A percentile compares a stretch with the other conserved stretches of the same genome.
These are phyloP conservation scores for Mycena galericulata DNA, from an alignment of 768 basidiomycete species.

Conservation along the genomic window DNA sequence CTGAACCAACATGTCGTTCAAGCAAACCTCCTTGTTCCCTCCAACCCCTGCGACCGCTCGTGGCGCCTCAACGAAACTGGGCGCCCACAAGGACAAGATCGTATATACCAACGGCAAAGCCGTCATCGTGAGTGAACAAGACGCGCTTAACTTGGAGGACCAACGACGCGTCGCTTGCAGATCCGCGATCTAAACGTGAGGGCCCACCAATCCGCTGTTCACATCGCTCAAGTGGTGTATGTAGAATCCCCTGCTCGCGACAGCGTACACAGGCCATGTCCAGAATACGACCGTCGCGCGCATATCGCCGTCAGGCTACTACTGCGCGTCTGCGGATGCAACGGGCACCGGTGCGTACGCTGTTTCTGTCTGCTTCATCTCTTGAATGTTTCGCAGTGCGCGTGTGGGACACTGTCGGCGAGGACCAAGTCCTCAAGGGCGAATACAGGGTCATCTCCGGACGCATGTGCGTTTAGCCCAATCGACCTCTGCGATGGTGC, in stretches of 20 bases:
- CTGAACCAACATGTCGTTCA: conserved; percentile 52
- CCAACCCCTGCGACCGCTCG: conserved; percentile 77
- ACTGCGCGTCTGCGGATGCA: conserved; percentile 92
- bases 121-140: conserved; percentile 75
- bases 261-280: conserved; percentile 82
- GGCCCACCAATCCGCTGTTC: conserved; percentile 5
- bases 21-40: conserved; percentile 66
- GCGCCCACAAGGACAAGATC: conserved; percentile 81
- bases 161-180: conserved; percentile 51
- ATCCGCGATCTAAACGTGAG: conserved; percentile 86
- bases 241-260: conserved; percentile 75
- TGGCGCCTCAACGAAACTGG: conserved; percentile 79
- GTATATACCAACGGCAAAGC: conserved; percentile 88
- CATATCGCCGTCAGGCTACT: conserved; percentile 93
- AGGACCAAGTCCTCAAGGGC: conserved; percentile 84
- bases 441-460: conserved; percentile 84
- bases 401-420: conserved; percentile 93
- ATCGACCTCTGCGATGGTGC: not conserved
- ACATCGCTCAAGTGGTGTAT: conserved; percentile 20
- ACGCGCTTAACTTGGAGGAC: not conserved
- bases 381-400: conserved; percentile 62
- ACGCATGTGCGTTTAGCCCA: conserved; percentile 65
- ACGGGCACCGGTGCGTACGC: conserved; percentile 75
- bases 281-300: conserved; percentile 90
- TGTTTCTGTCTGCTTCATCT: conserved; percentile 1